phyloP scores from a whole-genome alignment of 176 grass and related monocot species.

The Triticum timopheevii region DNA sequence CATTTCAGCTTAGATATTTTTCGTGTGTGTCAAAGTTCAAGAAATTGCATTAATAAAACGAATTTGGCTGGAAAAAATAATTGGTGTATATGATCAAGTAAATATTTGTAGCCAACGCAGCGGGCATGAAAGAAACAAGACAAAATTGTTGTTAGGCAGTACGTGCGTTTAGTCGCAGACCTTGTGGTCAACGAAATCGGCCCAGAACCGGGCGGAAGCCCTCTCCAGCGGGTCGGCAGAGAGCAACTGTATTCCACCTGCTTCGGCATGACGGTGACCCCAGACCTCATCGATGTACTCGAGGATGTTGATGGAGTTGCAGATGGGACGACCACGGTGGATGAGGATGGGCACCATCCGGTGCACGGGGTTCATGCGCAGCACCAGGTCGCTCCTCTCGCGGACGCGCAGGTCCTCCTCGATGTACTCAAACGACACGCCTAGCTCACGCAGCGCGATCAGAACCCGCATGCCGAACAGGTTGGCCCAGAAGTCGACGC shows the following conservation, averaged over 20 bases:
- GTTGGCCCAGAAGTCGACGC: conserved; percentile 26
- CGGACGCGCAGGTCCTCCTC: conserved; percentile 3
- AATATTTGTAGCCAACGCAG: not conserved
- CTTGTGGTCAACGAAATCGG: conserved; percentile 37
- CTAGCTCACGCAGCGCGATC: not conserved
- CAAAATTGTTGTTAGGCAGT: not conserved
- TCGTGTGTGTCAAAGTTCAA: rapidly evolving
- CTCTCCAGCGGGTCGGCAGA: not conserved
- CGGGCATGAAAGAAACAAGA: not conserved
- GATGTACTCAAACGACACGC: not conserved
- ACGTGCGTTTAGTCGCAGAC: not conserved
- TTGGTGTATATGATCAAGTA: not conserved
- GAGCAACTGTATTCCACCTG: not conserved
- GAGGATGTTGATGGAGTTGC: conserved; percentile 32
- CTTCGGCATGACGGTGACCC: not conserved
- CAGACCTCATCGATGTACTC: conserved; percentile 42
- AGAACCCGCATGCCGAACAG: conserved; percentile 21
- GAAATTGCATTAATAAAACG: not conserved
- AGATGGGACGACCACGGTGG: conserved; percentile 13
- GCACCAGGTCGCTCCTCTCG: conserved; percentile 27
- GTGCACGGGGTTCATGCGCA: conserved; percentile 23
- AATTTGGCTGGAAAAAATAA: not conserved
- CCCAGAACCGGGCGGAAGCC: conserved; percentile 33
- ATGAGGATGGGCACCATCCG: conserved; percentile 19
- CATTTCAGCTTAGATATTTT: not conserved